Evolutionary conservation across 345 rosid species (phyloP), one percentile per base, ranked within the genome.

Genomic region (Raphanus raphanistrum): DNA sequence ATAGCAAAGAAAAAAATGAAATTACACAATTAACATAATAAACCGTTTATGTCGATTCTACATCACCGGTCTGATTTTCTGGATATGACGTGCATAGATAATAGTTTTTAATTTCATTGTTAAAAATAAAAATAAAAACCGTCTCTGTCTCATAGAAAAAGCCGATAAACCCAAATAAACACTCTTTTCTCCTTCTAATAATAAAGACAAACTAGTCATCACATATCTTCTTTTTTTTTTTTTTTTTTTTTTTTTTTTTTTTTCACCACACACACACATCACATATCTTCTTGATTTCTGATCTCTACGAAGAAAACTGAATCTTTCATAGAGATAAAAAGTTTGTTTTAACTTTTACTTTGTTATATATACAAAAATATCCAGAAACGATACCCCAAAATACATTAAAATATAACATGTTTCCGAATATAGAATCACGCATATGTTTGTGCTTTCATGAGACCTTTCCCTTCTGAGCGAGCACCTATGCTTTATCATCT

Each of bases 351-450:
- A 63, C 45, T 16, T 73, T 73, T 50, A 13, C 52, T 63, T 63
- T 73, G 13, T 35, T 50, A 8, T 73, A 17, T 64, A 13, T 63
- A 21, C 13, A 4, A 65, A 64, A 26, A 13, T 41, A 32, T 32
- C 13, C 17, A 64, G 29, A 64, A 74, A 74, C 55, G 29, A 65
- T 64, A 26, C 55, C 43, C 57, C 25, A 36, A n/a, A 16, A 70
- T 17, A 77, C 1, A 62, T 62, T 13, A 11, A 31, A 36, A 29
- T 63, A 35, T 29, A 21, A 55, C 32, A 77, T 52, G 72, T 66
- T 66, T 72, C 78, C 70, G 77, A 60, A 72, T 79, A 35, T 79
- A 65, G 78, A 60, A 79, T 50, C 11, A 60, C 12, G 9, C 57
- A 66, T 16, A 50, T 68, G 65, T 61, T 73, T 72, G 52, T 79